Base-by-base conservation (phyloP, 2,329 filamentous ascomycete species). In the Aspergillus pseudonomiae region DNA sequence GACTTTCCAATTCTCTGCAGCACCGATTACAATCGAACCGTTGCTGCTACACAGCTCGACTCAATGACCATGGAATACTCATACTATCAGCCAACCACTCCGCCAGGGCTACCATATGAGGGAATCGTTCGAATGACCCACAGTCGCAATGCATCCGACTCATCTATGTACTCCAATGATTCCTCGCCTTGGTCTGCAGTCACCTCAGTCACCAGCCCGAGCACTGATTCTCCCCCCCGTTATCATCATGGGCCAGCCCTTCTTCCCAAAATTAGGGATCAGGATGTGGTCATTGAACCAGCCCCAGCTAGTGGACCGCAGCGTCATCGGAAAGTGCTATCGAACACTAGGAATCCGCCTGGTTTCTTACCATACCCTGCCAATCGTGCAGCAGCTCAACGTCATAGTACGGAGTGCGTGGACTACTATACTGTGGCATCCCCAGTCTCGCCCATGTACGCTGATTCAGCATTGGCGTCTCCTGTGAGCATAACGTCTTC, bases 241-340 rank as follows among this genome's bases (percentile, higher is more conserved):
- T 90, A 92, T 65, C 90, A 93, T 79, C 92, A 92, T 59, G 81
- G 80, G 24, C 92, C 92, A 58, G 83, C 92, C 56, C 83, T 96
- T 64, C 84, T 96, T 36, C 93, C 93, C 73, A 95, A 93, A 84
- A 94, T 96, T 80, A 87, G 93, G 65, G 87, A 87, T 46, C 93
- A 95, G 79, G 93, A 96, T 79, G 91, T 94, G 79, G 85, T 89
- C 65, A 86, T 93, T 65, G 87, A 89, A 68, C 86, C 86, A 46
- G 81, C 82, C 46, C 81, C 83, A 58, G 75, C 78, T 60, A 73
- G 71, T 50, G 76, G 76, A 45, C 81, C 84, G 53, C 88, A 90
- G 78, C 85, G 88, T 71, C 82, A 85, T 74, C 82, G 82, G 69
- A 80, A 82, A 71, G 81, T 82, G 65, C 68, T 79, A 73, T 85